Conservation (phyloP, 2,329 filamentous ascomycete species). For the Fusarium sp. region DNA sequence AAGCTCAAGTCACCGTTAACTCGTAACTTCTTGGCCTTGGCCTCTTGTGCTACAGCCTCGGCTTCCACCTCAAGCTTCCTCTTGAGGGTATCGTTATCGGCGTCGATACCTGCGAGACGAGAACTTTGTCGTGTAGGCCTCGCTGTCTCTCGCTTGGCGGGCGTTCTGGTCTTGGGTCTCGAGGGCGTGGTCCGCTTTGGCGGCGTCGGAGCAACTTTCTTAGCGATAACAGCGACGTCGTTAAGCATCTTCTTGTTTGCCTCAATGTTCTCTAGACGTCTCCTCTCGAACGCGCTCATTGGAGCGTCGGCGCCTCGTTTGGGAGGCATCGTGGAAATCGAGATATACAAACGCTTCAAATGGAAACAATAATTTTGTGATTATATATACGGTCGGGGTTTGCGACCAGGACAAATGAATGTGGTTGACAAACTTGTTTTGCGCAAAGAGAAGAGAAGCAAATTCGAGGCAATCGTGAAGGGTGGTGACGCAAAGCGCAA, state of each 20-base stretch:
- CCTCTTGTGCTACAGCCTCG: conserved; percentile 55
- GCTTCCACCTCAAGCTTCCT: conserved; percentile 64
- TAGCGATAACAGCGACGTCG: conserved; percentile 78
- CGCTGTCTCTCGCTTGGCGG: conserved; percentile 60
- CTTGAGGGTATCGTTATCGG: conserved; percentile 61
- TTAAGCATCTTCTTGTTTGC: conserved; percentile 85
- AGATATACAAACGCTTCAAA: no score
- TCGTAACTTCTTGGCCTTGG: conserved; percentile 68
- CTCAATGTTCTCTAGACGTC: conserved; percentile 86
- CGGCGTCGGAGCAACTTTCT: conserved; percentile 73
- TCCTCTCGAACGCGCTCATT: conserved; percentile 87
- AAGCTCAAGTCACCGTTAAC: conserved; percentile 73
- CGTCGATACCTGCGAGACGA: conserved; percentile 66
- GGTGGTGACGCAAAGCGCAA: conserved; percentile 35
- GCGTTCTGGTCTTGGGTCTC: conserved; percentile 52
- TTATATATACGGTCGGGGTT: background rate
- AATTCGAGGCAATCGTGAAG: conserved; percentile 15
- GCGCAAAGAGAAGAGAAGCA: conserved; percentile 5
- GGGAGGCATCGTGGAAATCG: conserved; percentile 54
- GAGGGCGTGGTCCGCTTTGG: conserved; percentile 54
- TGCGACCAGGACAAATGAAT: background rate
- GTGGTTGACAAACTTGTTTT: background rate
- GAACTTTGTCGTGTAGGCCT: conserved; percentile 69
- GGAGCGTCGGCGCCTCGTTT: conserved; percentile 55
- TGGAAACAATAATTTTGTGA: no score